Evolutionary conservation across 73 alveolate species (phyloP).

Genomic region (Symbiodinium natans): DNA sequence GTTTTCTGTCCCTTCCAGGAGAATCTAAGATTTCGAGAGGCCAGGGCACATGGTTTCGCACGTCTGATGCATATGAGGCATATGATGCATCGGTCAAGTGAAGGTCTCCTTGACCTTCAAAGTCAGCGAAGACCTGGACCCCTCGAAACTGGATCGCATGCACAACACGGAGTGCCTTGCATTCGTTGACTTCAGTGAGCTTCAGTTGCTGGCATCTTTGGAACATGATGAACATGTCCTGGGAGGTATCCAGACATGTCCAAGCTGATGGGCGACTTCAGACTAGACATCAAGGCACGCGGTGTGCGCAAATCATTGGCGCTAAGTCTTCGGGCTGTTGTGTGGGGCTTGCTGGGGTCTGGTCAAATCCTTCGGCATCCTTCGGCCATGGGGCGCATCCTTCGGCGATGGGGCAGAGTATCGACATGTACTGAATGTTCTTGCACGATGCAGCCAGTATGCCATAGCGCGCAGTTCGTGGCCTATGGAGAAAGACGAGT

Average conservation of each 20-base stretch:
- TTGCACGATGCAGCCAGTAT: too few species aligned
- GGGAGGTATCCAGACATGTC: constrained; percentile 74
- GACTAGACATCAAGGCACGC: constrained; percentile 37
- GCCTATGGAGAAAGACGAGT: too few species aligned
- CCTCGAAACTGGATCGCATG: constrained; percentile 47
- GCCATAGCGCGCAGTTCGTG: too few species aligned
- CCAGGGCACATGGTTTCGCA: neutral
- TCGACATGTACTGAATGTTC: too few species aligned
- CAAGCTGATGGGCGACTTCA: constrained; percentile 71
- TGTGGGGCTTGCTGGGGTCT: too few species aligned
- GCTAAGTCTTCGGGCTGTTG: too few species aligned
- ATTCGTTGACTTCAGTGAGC: neutral
- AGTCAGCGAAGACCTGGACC: constrained; percentile 95
- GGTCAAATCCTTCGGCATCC: too few species aligned
- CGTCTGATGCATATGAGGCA: neutral
- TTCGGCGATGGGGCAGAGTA: too few species aligned
- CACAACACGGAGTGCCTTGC: constrained; percentile 94
- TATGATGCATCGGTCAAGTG: neutral
- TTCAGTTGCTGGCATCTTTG: neutral
- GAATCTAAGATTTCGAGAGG: constrained; percentile 99
- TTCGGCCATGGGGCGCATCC: too few species aligned
- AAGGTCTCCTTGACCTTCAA: constrained; percentile 97
- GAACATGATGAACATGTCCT: neutral
- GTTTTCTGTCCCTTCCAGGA: too few species aligned
- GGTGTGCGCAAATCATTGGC: neutral